Base-by-base conservation (phyloP, 208 protist species). In the Trypanosoma vivax region DNA sequence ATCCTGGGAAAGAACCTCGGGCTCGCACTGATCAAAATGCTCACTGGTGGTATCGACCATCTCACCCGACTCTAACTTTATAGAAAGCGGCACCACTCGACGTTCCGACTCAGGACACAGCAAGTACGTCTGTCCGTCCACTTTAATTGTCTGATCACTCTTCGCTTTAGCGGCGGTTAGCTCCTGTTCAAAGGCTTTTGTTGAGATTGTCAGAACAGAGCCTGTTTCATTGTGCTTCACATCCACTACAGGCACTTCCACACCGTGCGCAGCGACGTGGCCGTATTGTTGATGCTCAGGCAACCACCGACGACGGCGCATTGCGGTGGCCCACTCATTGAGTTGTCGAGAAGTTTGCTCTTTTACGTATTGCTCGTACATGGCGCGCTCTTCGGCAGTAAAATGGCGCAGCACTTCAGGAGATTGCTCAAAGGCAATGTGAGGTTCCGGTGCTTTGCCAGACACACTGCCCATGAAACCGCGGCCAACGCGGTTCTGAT, bases 311-410 rank as follows among this genome's bases (percentile, higher is more conserved):
- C 83, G 82, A 5, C 73, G 67, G 2, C 64, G 51, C 31, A 57
- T 61, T n/a, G 74, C 31, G 28, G 52, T 72, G 5, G 48, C 21
- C 83, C 87, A 94, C 49, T 65, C 59, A 28, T 65, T 56, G 13
- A 89, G 54, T 61, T 90, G 82, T 39, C 55, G 21, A 16, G 72
- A 59, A 33, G 75, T 81, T 55, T 89, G 75, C 34, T 70, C 39
- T 45, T 70, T 58, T 39, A 91, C 72, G 55, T 94, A 91, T 46
- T 79, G 65, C 49, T 87, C 56, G 60, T 94, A 94, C 78, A 90
- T 88, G 13, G 55, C 64, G 25, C 63, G 73, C 59, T 94, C 80
- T 65, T 90, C 80, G n/a, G 60, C 48, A 16, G 62, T 70, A 61
- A 91, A 94, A 45, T 84, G 68, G 33, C 72, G 66, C 16, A 94